Conservation (phyloP, 1,284 basidiomycete genomes). For the Retiboletus flavoniger region DNA sequence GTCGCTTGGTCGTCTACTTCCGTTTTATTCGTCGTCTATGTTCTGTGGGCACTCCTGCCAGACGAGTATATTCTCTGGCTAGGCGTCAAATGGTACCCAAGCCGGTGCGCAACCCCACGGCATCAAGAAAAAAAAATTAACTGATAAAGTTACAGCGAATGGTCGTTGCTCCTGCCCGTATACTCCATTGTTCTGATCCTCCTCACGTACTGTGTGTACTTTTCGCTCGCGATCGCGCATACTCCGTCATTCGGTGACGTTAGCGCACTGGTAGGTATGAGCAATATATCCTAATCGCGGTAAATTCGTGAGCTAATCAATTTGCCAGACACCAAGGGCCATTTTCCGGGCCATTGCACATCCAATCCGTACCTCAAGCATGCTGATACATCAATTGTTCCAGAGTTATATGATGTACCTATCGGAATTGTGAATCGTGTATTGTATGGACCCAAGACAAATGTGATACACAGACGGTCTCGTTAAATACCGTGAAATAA, state of each 20-base stretch:
- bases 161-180: conserved; percentile 82
- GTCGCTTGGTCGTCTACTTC: conserved; percentile 80
- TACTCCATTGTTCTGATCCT: conserved; percentile 74
- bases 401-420: conserved; percentile 78
- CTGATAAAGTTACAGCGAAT: conserved; percentile 53
- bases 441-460: conserved; percentile 44
- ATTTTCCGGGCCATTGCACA: conserved; percentile 39
- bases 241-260: conserved; percentile 72
- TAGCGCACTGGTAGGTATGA: conserved; percentile 62
- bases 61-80: conserved; percentile 56
- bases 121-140: not conserved
- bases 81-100: conserved; percentile 87
- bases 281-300: conserved; percentile 11
- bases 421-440: conserved; percentile 78
- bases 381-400: conserved; percentile 47
- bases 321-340: conserved; percentile 52
- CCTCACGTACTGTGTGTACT: conserved; percentile 77
- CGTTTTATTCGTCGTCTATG: conserved; percentile 66
- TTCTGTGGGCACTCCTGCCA: conserved; percentile 64
- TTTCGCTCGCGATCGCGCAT: conserved; percentile 66
- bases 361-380: conserved; percentile 51
- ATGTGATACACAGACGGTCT: conserved; percentile 13
- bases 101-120: conserved; percentile 50
- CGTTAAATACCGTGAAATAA: conserved; percentile 26
- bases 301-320: conserved; percentile 17